Percentiles rank a stretch among this genome's conserved stretches.
phyloP scores from a whole-genome alignment of 2,329 filamentous ascomycete species.

The Paraphoma sp. region DNA sequence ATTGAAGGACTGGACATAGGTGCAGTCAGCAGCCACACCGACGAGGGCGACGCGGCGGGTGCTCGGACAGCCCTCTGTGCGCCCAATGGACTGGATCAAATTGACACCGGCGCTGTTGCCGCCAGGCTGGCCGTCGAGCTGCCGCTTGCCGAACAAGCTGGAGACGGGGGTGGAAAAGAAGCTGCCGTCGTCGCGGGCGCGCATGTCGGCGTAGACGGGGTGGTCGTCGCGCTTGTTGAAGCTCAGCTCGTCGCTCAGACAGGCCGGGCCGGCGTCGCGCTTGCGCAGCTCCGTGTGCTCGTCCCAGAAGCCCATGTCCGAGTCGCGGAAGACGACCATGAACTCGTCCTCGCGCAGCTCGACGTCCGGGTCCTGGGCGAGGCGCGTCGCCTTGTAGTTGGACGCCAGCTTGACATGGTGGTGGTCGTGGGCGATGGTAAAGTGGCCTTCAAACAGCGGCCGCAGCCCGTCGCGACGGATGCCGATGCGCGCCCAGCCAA shows the following conservation, averaged over 20 bases:
- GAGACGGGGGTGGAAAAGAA: conserved; percentile 67
- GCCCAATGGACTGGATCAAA: conserved; percentile 78
- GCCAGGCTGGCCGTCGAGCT: conserved; percentile 70
- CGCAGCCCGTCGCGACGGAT: conserved; percentile 76
- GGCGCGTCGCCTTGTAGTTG: conserved; percentile 74
- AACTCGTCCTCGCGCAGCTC: conserved; percentile 67
- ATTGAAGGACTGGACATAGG: conserved; percentile 77
- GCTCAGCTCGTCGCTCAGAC: conserved; percentile 74
- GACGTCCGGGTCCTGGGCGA: conserved; percentile 72
- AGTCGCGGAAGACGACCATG: conserved; percentile 93
- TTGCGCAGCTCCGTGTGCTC: conserved; percentile 70
- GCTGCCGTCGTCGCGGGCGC: conserved; percentile 57
- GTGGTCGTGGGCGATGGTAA: conserved; percentile 79
- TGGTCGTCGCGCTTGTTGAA: conserved; percentile 82
- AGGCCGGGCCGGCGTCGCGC: conserved; percentile 58
- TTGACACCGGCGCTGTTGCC: conserved; percentile 83
- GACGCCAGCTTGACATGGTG: conserved; percentile 83
- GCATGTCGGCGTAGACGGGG: conserved; percentile 65
- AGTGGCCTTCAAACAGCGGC: conserved; percentile 90
- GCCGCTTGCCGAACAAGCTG: conserved; percentile 72
- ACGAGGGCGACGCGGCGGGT: conserved; percentile 92
- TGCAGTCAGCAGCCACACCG: conserved; percentile 92
- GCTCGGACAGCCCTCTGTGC: conserved; percentile 80
- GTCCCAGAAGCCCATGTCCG: conserved; percentile 68
- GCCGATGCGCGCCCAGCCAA: conserved; percentile 86